Evolutionary conservation across 768 basidiomycete species (phyloP).

Genomic region (Collybia sordida): DNA sequence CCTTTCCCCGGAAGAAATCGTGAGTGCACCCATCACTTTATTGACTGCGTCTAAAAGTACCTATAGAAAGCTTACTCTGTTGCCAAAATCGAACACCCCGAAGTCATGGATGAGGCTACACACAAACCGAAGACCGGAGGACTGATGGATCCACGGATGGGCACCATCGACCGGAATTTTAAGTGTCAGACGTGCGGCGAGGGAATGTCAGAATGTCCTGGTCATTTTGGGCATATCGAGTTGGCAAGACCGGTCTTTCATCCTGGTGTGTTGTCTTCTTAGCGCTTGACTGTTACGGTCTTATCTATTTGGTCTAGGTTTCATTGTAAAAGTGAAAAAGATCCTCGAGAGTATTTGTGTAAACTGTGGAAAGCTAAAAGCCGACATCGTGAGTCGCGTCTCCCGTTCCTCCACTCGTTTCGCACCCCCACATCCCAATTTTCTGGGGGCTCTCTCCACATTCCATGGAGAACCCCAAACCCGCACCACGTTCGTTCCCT

Average conservation of each 20-base stretch:
- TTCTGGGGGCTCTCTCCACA: constrained; percentile 98
- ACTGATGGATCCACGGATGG: constrained; percentile 97
- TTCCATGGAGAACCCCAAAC: constrained; percentile 92
- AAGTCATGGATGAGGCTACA: constrained; percentile 95
- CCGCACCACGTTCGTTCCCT: constrained; percentile 76
- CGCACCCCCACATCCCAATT: constrained; percentile 94
- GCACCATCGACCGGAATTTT: constrained; percentile 95
- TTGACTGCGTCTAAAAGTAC: constrained; percentile 10
- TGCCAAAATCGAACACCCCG: constrained; percentile 97
- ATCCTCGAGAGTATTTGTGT: constrained; percentile 98
- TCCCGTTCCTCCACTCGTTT: constrained; percentile 86
- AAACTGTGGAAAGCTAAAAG: constrained; percentile 97
- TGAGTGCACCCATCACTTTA: constrained; percentile 40
- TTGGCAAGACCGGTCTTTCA: constrained; percentile 96
- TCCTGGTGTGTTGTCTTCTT: constrained; percentile 61
- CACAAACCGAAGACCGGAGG: constrained; percentile 91
- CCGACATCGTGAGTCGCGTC: constrained; percentile 90
- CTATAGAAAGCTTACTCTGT: constrained; percentile 96
- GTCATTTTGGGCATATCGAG: constrained; percentile 99
- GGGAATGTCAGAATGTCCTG: constrained; percentile 99
- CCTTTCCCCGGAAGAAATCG: constrained; percentile 98
- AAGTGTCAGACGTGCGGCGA: constrained; percentile 99
- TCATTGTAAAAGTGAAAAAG: constrained; percentile 99
- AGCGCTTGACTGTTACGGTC: not conserved
- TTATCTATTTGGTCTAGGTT: constrained; percentile 49